Percentiles rank a stretch among this genome's conserved stretches.
Conservation (phyloP, 176 grass and related monocot genomes). For the Melocanna baccifera region DNA sequence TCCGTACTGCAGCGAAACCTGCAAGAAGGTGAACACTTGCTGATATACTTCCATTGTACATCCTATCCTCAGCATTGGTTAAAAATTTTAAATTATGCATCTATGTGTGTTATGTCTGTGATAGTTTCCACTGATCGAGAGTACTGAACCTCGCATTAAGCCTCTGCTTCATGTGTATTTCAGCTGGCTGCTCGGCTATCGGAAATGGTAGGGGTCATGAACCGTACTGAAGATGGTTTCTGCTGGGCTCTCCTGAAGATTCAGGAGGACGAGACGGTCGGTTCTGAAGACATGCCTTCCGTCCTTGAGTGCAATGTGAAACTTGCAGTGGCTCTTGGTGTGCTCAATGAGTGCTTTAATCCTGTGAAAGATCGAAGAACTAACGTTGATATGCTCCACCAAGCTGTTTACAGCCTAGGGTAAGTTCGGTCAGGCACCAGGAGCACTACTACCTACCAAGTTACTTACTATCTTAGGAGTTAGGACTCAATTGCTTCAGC, state of each 20-base stretch:
- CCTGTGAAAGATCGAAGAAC: slow-evolving; percentile 66
- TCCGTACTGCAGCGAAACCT: slow-evolving; percentile 51
- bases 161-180: background rate
- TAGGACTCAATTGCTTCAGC: background rate
- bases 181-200: slow-evolving; percentile 55
- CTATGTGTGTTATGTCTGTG: background rate
- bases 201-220: slow-evolving; percentile 47
- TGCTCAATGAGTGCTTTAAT: slow-evolving; percentile 76
- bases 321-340: slow-evolving; percentile 45
- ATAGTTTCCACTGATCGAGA: background rate
- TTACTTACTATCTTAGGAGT: background rate
- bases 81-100: background rate
- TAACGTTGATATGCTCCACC: slow-evolving; percentile 53
- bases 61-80: background rate
- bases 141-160: background rate
- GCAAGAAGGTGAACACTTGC: slow-evolving; percentile 52
- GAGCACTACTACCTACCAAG: background rate
- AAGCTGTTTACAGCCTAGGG: slow-evolving; percentile 69
- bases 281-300: background rate
- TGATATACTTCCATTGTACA: background rate
- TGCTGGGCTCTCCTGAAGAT: slow-evolving; percentile 62
- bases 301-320: slow-evolving; percentile 52
- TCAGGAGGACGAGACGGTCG: slow-evolving; percentile 11
- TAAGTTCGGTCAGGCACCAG: slow-evolving; percentile 13
- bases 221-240: slow-evolving; percentile 48